Evolutionary conservation across 148 eudicot genomes (phyloP), one percentile per base, ranked within the genome.

Genomic region (Amaranthus palmeri): DNA sequence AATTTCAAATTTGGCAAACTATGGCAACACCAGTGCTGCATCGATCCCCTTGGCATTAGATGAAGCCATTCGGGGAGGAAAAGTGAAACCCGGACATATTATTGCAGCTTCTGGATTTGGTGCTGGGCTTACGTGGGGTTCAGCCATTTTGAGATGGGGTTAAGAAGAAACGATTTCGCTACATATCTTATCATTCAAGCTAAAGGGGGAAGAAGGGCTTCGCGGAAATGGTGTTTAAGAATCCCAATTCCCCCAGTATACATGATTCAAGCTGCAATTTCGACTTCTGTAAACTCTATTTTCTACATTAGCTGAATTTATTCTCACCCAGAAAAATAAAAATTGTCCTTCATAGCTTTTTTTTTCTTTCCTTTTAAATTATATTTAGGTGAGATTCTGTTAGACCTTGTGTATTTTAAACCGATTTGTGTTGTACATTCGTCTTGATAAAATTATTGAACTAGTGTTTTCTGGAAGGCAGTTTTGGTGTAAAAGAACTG

Each of bases 121-220:
- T 44, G 97, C 99, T 36, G 99, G 99, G 10, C 92, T 91, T 56
- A 91, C 99, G 6, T 95, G 99, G 99, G 97, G 93, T 64, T 95
- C 98, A 6, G 89, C 90, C 73, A 85, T 95, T 69, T 49, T 95
- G 53, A 85, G 88, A 85, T 95, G 98, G 98, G 86, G 88, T 36
- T 93, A 73, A 69, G 55, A 6, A 25, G 36, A 13, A 47, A 36
- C 7, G n/a, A 5, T 10, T 42, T 43, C 9, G 62, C 17, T 3
- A 55, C 61, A 51, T 4, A 4, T 61, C 43, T n/a, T 53, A 63
- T 5, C 58, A 45, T 42, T 8, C 45, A 78, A 42, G 56, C 56
- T 70, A 57, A 58, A 61, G 70, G 55, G 62, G 61, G 49, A 41
- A 13, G 36, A 8, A 11, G 12, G 14, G 61, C 3, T 10, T 9